phyloP scores from a whole-genome alignment of 2,329 filamentous ascomycete genomes.

The Alternaria atra region DNA sequence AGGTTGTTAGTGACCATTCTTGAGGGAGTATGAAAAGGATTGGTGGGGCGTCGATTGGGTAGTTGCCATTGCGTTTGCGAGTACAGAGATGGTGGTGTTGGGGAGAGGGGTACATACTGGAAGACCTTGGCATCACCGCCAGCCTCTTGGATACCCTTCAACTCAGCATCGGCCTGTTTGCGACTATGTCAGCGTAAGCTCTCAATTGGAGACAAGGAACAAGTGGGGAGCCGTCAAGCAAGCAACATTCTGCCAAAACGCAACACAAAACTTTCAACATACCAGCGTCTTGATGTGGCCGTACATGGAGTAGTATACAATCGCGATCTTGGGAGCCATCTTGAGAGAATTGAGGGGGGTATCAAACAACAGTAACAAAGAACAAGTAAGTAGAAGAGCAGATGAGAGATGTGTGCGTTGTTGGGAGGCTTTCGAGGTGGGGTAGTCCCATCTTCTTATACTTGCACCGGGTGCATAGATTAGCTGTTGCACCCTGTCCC shows the following conservation, averaged over 20 bases:
- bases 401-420: background rate
- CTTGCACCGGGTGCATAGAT: background rate
- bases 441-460: background rate
- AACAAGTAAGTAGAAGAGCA: background rate
- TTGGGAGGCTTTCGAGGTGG: background rate
- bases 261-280: slow-evolving; percentile 18
- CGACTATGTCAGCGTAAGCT: background rate
- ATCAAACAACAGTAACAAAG: slow-evolving; percentile 16
- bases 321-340: slow-evolving; percentile 92
- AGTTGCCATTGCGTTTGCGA: background rate
- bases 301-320: slow-evolving; percentile 70
- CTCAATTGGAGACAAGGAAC: slow-evolving; percentile 7
- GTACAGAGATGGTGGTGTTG: background rate
- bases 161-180: slow-evolving; percentile 84
- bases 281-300: slow-evolving; percentile 48
- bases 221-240: background rate
- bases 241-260: background rate
- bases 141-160: slow-evolving; percentile 86
- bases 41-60: background rate
- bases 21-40: background rate
- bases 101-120: slow-evolving; percentile 66
- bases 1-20: background rate
- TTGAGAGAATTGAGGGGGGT: slow-evolving; percentile 24
- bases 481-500: background rate
- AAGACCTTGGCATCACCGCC: slow-evolving; percentile 83